Base-by-base conservation (phyloP, 768 basidiomycete genomes). In the Russula compacta region DNA sequence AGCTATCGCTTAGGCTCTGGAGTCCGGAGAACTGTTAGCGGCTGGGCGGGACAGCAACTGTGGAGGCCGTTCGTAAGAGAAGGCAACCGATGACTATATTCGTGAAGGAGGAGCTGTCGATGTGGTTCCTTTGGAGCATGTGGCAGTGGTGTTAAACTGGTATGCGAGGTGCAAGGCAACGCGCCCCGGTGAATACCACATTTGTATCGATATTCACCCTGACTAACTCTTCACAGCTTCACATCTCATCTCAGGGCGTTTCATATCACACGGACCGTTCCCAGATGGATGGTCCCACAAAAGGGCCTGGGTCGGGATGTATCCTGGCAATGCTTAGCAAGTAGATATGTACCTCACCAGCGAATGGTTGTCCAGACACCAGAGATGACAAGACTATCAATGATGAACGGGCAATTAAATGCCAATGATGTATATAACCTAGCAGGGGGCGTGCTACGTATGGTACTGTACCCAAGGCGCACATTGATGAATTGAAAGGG, bases 1-100 rank as follows among this genome's bases (percentile, higher is more conserved):
- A 86, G 53, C 76, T 85, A 35, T 70, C 89, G 24, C 87, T 86
- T 32, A 74, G 70, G 56, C 75, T 90, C 55, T 70, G 73, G 36
- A 74, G 72, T 36, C 70, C 89, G 61, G 78, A 77, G 59, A 83
- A 82, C 59, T 89, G 87, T 68, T 84, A 85, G 62, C 75, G 82
- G 63, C 70, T 90, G 55, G 76, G 78, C 0, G 88, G 87, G 6
- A 74, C 77, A 17, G 81, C 79, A 0, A 69, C 89, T 48, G 79
- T 86, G 15, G 75, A 76, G 12, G 77, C 79, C 6, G 66, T 90
- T 57, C 65, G 73, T 33, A 71, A 74, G 49, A 82, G 87, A 6
- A 57, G 12, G 77, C 71, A 53, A 74, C 77, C 2, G 77, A 78
- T 61, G 56, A 63, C n/a, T 54, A 65, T 47, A 66, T 62, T 6